A percentile compares a stretch with the other conserved stretches of the same genome.
Evolutionary conservation across 768 basidiomycete genomes (phyloP).

Genomic region (Lactarius deliciosus): DNA sequence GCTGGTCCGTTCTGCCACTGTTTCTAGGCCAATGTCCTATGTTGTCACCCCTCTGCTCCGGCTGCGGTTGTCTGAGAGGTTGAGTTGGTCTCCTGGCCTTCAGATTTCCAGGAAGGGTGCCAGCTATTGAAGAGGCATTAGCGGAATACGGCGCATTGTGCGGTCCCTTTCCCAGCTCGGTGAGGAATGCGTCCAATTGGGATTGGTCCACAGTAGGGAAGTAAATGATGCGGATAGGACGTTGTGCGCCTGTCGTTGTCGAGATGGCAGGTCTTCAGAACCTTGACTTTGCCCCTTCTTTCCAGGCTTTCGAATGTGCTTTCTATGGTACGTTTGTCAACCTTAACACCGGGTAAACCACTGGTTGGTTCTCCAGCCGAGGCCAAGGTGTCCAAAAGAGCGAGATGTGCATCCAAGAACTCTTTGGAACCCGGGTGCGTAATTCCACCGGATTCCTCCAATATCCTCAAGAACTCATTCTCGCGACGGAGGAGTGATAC

Average conservation of each 20-base stretch:
- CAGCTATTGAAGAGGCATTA: constrained; percentile 41
- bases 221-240: constrained; percentile 63
- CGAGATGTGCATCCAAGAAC: constrained; percentile 64
- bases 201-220: constrained; percentile 57
- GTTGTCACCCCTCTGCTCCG: constrained; percentile 45
- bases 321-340: constrained; percentile 72
- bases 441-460: constrained; percentile 68
- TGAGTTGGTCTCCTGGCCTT: constrained; percentile 19
- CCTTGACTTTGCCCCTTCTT: constrained; percentile 63
- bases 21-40: constrained; percentile 49
- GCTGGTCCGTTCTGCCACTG: constrained; percentile 46
- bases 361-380: constrained; percentile 68
- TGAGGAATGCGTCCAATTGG: constrained; percentile 57
- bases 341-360: constrained; percentile 61
- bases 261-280: constrained; percentile 64
- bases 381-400: constrained; percentile 56
- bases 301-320: constrained; percentile 61
- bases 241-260: constrained; percentile 56
- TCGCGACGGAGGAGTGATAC: constrained; percentile 78
- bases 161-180: constrained; percentile 43
- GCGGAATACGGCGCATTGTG: constrained; percentile 38
- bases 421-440: constrained; percentile 65
- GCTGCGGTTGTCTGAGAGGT: constrained; percentile 45
- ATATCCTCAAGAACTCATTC: constrained; percentile 69
- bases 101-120: constrained; percentile 12